Evolutionary conservation across 106 monocot species (phyloP).

Genomic region (Acorus calamus): DNA sequence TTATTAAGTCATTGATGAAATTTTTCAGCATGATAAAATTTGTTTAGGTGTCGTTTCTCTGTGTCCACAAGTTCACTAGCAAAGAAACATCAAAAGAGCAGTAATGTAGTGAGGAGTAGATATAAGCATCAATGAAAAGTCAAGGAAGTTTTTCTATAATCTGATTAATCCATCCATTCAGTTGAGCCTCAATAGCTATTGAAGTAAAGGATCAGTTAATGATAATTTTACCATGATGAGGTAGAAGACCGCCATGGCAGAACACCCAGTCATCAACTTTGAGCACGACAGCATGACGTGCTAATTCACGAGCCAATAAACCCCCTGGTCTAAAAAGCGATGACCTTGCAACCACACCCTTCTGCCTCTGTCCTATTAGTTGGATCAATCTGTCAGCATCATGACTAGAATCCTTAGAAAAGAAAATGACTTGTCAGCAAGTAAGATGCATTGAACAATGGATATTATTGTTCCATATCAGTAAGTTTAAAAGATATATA

Average conservation of each 20-base stretch:
- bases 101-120: too few species aligned
- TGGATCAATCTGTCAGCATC: slow-evolving; percentile 50
- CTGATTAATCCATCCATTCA: too few species aligned
- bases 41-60: too few species aligned
- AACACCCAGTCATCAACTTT: slow-evolving; percentile 86
- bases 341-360: slow-evolving; percentile 71
- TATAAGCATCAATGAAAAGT: too few species aligned
- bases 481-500: too few species aligned
- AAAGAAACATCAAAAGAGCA: too few species aligned
- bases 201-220: neutral
- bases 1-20: too few species aligned
- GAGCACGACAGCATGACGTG: slow-evolving; percentile 53
- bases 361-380: slow-evolving; percentile 85
- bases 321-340: slow-evolving; percentile 75
- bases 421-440: neutral
- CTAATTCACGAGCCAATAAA: slow-evolving; percentile 66
- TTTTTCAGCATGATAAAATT: too few species aligned
- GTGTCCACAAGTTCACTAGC: too few species aligned
- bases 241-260: slow-evolving; percentile 97
- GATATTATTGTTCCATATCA: too few species aligned
- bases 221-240: slow-evolving; percentile 69
- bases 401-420: slow-evolving; percentile 10
- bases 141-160: too few species aligned
- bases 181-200: neutral
- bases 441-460: too few species aligned